Evolutionary conservation across 75 land plant genomes (phyloP), one percentile per base, ranked within the genome.

Genomic region (Ceratopteris richardii): DNA sequence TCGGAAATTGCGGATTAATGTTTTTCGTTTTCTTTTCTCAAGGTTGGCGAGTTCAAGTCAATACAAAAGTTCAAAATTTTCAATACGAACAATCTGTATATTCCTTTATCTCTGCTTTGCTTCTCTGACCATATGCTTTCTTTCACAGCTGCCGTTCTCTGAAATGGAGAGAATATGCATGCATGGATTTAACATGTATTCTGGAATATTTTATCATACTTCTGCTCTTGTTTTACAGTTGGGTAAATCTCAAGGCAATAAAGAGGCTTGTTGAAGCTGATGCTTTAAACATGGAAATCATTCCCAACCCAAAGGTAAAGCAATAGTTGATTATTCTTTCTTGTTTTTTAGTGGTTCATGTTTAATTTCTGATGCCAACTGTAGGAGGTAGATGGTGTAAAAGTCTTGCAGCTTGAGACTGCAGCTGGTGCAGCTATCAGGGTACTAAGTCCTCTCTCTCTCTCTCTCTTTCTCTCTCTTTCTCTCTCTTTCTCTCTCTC

Each of bases 51-150:
- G 66, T 94, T 94, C 75, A 94, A 94, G 79, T 94, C 98, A 33
- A 94, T 94, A 50, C 86, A 86, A 58, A 94, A 94, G 71, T 94
- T 94, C 80, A 94, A 94, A 65, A 94, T 94, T 56, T 94, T 94
- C 83, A 94, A 94, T 50, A 94, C 98, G 50, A 94, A 94, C 66
- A 94, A 94, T 58, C 54, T 94, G 98, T 90, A 73, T 64, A 96
- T 73, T 40, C 26, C 3, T 33, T 33, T 33, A 9, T 33, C 37
- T 9, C 37, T 33, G n/a, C n/a, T n/a, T n/a, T n/a, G n/a, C n/a
- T n/a, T n/a, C n/a, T n/a, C n/a, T n/a, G n/a, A n/a, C n/a, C n/a
- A n/a, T n/a, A n/a, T n/a, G n/a, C n/a, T n/a, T n/a, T n/a, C n/a
- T n/a, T n/a, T n/a, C n/a, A n/a, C n/a, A n/a, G n/a, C n/a, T n/a